Base-by-base conservation (phyloP, 352 stramenopile species). In the Globisporangium emineosum region DNA sequence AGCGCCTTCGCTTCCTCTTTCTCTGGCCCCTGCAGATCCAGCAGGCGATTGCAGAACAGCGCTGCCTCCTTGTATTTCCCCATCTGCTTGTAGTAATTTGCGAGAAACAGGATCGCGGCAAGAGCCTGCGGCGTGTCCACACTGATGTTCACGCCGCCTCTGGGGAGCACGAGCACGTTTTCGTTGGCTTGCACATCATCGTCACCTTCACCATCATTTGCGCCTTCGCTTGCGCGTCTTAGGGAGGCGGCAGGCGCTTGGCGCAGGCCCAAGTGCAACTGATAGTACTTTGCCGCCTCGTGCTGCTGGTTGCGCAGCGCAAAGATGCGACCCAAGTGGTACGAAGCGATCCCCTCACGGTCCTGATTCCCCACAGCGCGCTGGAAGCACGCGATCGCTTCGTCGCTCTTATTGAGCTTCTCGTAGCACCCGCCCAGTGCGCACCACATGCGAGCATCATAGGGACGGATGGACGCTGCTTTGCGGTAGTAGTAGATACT, bases 401-500 rank as follows among this genome's bases (percentile, higher is more conserved):
- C 81, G 45, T 90, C 74, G 13, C 60, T 59, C 55, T 93, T 92
- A 32, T 62, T 69, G 10, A 95, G 68, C 60, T 93, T 91, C 69
- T 93, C 85, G 60, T 89, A 92, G 47, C 85, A 93, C 6, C 79
- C 78, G 42, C 93, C 97, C 27, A 99, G 79, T 19, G 97, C 97
- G 64, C 89, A 97, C 97, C 97, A 99, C 96, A 99, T 99, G n/a
- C 97, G 86, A 40, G 95, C 91, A 79, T 99, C 96, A 65, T 98
- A 97, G 9, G 97, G 96, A 2, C 96, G 91, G n/a, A 99, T 87
- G 19, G 88, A 79, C 8, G 96, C 91, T 8, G 96, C 96, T 75
- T 98, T 98, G 57, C 95, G 86, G 76, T 98, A 99, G 79, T 99
- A 99, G 83, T 99, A 98, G n/a, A 99, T 86, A 49, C 96, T 97